Evolutionary conservation across 129 eudicot genomes (phyloP), one percentile per base, ranked within the genome.

Genomic region (Lactuca saligna): DNA sequence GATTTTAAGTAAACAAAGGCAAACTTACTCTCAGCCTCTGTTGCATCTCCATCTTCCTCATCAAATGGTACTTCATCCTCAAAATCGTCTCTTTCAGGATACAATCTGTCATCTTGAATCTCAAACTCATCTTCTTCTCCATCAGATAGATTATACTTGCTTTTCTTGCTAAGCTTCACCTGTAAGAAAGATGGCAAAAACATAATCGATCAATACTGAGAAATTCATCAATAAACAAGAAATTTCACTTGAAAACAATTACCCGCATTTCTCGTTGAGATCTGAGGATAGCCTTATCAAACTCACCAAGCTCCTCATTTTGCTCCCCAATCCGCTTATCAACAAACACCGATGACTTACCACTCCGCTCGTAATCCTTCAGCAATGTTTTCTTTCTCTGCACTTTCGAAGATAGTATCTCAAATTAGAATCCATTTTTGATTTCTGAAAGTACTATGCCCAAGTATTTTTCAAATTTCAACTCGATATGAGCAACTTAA

Each of bases 291-390:
- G 84, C 88, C 83, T 94, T 94, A 58, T 90, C 99, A 68, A 94
- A 94, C 79, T 89, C 97, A 67, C 75, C 91, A 31, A 94, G 88
- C n/a, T 72, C 97, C 68, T 94, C 97, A 50, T 82, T 76, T 46
- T 78, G 82, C 83, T 94, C 99, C 20, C 99, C 99, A 62, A 94
- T 94, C 59, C 99, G 72, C 79, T 85, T 94, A 82, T 94, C 99
- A 48, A 94, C 70, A 80, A 94, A 94, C 60, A 77, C 80, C 0
- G 99, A 89, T 1, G 99, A 82, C 72, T 94, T 94, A 20, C 80
- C 82, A 70, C 96, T 89, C 72, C 68, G 88, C 80, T 89, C 83
- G 59, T 87, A 94, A 78, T 94, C 97, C 82, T 90, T 89, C 69
- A 85, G 51, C 78, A 94, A 67, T 0, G 99, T 94, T 31, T 87